Conservation (phyloP, 345 rosid species). For the Odontarrhena argentea region DNA sequence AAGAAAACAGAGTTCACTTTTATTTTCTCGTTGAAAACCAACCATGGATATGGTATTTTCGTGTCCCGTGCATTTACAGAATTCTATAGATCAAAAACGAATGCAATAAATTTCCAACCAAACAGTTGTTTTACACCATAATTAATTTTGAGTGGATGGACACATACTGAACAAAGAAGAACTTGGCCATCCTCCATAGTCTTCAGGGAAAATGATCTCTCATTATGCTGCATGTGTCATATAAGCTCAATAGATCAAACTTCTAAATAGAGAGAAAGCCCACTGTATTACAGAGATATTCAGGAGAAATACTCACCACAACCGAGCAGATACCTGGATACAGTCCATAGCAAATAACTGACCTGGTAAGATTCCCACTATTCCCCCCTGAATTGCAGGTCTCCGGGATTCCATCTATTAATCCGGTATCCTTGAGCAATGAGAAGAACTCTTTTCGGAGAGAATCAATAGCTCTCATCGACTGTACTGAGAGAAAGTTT, state of each 20-base stretch:
- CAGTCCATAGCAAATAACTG: constrained; percentile 85
- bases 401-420: constrained; percentile 58
- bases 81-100: constrained; percentile 50
- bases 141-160: constrained; percentile 14
- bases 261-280: constrained; percentile 5
- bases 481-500: constrained; percentile 79
- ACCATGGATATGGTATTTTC: constrained; percentile 82
- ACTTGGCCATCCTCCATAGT: constrained; percentile 98
- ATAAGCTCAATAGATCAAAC: constrained; percentile 21
- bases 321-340: constrained; percentile 86
- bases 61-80: constrained; percentile 81
- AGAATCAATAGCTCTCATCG: constrained; percentile 89
- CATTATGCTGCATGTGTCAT: constrained; percentile 62
- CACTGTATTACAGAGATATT: constrained; percentile 7
- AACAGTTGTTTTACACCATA: constrained; percentile 12
- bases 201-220: constrained; percentile 77
- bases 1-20: constrained; percentile 88
- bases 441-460: constrained; percentile 80
- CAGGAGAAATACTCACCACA: constrained; percentile 62
- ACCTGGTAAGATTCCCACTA: constrained; percentile 65
- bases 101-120: constrained; percentile 20
- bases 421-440: constrained; percentile 76
- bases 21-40: constrained; percentile 91
- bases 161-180: constrained; percentile 75
- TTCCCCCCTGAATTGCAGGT: constrained; percentile 57